Evolutionary conservation across 768 basidiomycete genomes (phyloP), one percentile per base, ranked within the genome.

Genomic region (Lactarius tabidus): DNA sequence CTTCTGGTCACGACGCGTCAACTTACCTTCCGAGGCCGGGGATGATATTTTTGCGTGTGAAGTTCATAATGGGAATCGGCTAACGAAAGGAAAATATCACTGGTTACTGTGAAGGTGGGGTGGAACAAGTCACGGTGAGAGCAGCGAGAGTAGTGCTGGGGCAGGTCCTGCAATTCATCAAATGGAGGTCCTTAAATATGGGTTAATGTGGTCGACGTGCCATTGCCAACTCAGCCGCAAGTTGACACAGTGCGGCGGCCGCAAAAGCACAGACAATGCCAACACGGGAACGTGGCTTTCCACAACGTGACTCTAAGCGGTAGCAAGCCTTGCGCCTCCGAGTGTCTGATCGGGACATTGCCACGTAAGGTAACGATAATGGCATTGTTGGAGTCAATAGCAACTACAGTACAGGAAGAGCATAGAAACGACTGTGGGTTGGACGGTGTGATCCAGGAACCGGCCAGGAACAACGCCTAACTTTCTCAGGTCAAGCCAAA

Each of bases 231-330:
- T 14, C 14, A 0, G 48, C 38, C 54, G 7, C 12, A 39, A 39
- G 59, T 56, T 39, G 54, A 56, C 54, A 38, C 64, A 56, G 45
- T 48, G 64, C 43, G 20, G 26, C 56, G 45, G 20, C 53, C 53
- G 33, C 36, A 36, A 2, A 6, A 33, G 8, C 36, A 35, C 52
- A 54, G 48, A 51, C 48, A 51, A 51, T 26, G 14, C 48, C 23
- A 26, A 26, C 48, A 26, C 6, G 48, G 48, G 26, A 51, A 26
- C 48, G 48, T 51, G 48, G 48, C 48, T 26, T 26, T 14, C 53
- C 53, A 54, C 53, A n/a, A 29, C 20, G 18, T 54, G 29, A 4
- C 12, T 20, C 20, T 54, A 33, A 54, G 31, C 29, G 18, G 29
- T n/a, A 54, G 52, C 28, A 23, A 23, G 5, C 48, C 26, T 2